phyloP scores from a whole-genome alignment of 352 stramenopile genomes.

The Globisporangium takayamanum region DNA sequence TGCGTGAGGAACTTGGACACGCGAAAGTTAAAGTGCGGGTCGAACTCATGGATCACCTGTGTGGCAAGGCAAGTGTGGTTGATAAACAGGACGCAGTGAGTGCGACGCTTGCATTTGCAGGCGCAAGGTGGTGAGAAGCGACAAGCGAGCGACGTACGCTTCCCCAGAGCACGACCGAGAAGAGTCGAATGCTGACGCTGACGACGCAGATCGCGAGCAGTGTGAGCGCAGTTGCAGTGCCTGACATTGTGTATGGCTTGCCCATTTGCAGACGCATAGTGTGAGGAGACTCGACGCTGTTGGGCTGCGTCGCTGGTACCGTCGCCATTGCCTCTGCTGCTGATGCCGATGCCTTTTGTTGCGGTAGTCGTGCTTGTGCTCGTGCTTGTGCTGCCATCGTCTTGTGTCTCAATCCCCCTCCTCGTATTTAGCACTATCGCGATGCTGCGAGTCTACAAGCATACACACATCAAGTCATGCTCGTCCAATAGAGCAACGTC shows the following conservation, averaged over 20 bases:
- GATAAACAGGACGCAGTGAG: background rate
- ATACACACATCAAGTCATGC: too few relatives aligned
- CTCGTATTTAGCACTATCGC: too few relatives aligned
- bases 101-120: background rate
- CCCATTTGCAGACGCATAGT: background rate
- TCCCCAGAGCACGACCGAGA: slow-evolving; percentile 89
- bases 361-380: background rate
- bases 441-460: too few relatives aligned
- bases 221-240: slow-evolving; percentile 30
- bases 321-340: too few relatives aligned
- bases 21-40: slow-evolving; percentile 99
- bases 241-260: slow-evolving; percentile 13
- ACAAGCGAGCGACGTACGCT: slow-evolving; percentile 36
- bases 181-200: slow-evolving; percentile 88
- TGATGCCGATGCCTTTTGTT: too few relatives aligned
- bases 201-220: slow-evolving; percentile 83
- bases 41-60: slow-evolving; percentile 90
- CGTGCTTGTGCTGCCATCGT: background rate
- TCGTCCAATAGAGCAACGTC: too few relatives aligned
- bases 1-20: slow-evolving; percentile 94
- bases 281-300: background rate
- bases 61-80: background rate
- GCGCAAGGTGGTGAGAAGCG: background rate
- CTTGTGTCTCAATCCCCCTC: too few relatives aligned
- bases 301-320: too few relatives aligned